These are phyloP conservation scores for Annulohypoxylon stygium DNA, from an alignment of 495 filamentous ascomycete species.

Conservation along the genomic window DNA sequence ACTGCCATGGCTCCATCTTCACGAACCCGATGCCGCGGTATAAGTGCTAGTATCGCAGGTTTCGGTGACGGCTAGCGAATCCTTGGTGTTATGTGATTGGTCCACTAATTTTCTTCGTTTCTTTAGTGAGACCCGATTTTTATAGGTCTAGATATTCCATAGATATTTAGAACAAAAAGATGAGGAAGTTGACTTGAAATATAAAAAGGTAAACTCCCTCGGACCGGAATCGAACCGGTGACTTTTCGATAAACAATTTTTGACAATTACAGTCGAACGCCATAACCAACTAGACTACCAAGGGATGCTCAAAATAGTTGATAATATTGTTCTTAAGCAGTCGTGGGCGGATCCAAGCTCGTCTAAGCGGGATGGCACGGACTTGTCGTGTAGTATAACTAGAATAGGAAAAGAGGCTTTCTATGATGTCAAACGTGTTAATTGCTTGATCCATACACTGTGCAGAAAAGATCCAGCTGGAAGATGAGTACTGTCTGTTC, in stretches of 20 bases:
- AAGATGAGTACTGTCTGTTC: background rate
- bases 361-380: slow-evolving; percentile 2
- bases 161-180: background rate
- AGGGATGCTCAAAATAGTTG: background rate
- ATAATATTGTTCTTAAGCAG: background rate
- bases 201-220: slow-evolving; percentile 36
- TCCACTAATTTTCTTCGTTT: background rate
- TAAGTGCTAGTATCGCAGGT: background rate
- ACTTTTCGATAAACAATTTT: slow-evolving; percentile 40
- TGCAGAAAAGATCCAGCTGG: background rate
- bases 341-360: background rate
- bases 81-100: slow-evolving; percentile 2
- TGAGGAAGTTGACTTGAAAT: background rate
- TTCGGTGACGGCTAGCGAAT: background rate
- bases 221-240: slow-evolving; percentile 43
- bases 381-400: background rate
- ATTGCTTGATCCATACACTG: background rate
- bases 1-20: slow-evolving; percentile 4
- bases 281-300: slow-evolving; percentile 45
- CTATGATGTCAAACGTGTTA: background rate
- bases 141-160: background rate
- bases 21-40: background rate
- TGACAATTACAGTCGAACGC: slow-evolving; percentile 42
- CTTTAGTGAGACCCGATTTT: background rate
- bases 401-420: background rate